A percentile compares a stretch with the other conserved stretches of the same genome.
Evolutionary conservation across 257 asterid genomes (phyloP).

Genomic region (Nyctanthes arbortristis): DNA sequence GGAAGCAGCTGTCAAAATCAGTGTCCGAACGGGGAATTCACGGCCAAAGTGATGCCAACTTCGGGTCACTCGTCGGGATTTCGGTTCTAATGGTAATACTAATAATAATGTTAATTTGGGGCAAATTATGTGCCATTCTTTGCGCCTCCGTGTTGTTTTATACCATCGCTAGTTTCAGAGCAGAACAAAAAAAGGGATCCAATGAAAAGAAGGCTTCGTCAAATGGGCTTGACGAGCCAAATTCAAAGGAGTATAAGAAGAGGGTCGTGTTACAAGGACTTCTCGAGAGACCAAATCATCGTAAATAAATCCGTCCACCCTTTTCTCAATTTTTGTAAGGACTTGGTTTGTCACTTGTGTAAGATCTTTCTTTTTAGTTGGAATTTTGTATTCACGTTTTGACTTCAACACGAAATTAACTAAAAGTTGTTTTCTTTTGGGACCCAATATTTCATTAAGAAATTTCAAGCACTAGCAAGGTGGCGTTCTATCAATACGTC

Average conservation of each 20-base stretch:
- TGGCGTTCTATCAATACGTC: too few relatives aligned
- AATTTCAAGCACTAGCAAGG: too few relatives aligned
- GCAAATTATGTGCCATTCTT: conserved; percentile 45
- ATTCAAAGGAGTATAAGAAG: conserved; percentile 32
- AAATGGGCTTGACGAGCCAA: not conserved
- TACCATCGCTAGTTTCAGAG: conserved; percentile 20
- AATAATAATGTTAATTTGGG: conserved; percentile 39
- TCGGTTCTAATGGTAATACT: conserved; percentile 29
- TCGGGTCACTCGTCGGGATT: conserved; percentile 35
- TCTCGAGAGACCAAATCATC: conserved; percentile 24
- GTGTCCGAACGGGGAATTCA: not conserved
- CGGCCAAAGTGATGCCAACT: not conserved
- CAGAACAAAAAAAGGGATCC: not conserved
- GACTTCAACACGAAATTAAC: too few relatives aligned
- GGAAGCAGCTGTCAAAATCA: conserved; percentile 6
- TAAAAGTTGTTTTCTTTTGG: too few relatives aligned
- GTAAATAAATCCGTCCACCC: not conserved
- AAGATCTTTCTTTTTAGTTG: too few relatives aligned
- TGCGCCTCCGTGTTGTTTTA: conserved; percentile 43
- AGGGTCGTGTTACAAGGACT: conserved; percentile 42
- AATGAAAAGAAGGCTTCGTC: not conserved
- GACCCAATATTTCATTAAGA: too few relatives aligned
- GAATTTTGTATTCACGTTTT: too few relatives aligned
- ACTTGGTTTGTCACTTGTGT: not conserved
- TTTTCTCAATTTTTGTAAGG: not conserved